A percentile compares a stretch with the other conserved stretches of the same genome.
These are phyloP conservation scores for peach (Prunus persica) DNA, from an alignment of 306 rosid genomes.

Conservation along the genomic window DNA sequence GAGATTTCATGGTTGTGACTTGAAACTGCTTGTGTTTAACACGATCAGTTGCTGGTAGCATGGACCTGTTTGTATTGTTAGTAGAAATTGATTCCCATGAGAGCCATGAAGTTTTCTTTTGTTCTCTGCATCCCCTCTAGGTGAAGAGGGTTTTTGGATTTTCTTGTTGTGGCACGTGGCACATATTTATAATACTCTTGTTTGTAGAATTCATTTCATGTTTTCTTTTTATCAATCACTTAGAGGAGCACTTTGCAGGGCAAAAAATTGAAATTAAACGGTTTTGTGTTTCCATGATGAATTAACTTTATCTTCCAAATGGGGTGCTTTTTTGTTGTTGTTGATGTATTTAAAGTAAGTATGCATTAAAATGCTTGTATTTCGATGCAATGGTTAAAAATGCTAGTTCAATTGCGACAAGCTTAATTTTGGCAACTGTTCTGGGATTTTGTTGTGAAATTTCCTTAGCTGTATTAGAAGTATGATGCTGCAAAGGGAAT, in stretches of 20 bases:
- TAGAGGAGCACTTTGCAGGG: neutral
- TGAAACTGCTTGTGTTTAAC: neutral
- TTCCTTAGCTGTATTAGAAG: neutral
- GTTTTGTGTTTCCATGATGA: neutral
- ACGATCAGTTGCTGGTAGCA: neutral
- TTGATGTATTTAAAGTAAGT: too few relatives aligned
- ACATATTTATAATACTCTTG: neutral
- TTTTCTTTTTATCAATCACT: neutral
- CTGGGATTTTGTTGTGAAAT: neutral
- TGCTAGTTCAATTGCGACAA: neutral
- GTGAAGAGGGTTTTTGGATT: neutral
- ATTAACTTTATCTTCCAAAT: neutral
- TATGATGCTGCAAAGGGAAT: constrained; percentile 1
- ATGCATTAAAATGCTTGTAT: neutral
- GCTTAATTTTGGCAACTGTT: neutral
- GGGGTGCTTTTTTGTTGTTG: too few relatives aligned
- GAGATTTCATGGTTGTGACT: neutral
- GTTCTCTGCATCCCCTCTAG: neutral
- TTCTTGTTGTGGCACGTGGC: too few relatives aligned
- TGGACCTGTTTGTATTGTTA: neutral
- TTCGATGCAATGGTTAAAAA: neutral
- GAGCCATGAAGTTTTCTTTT: neutral
- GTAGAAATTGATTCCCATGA: neutral
- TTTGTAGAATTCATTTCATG: neutral
- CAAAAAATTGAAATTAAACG: neutral